A percentile compares a stretch with the other conserved stretches of the same genome.
These are phyloP conservation scores for Mortierella polycephala DNA, from an alignment of 371 early-diverging fungal genomes.

Conservation along the genomic window DNA sequence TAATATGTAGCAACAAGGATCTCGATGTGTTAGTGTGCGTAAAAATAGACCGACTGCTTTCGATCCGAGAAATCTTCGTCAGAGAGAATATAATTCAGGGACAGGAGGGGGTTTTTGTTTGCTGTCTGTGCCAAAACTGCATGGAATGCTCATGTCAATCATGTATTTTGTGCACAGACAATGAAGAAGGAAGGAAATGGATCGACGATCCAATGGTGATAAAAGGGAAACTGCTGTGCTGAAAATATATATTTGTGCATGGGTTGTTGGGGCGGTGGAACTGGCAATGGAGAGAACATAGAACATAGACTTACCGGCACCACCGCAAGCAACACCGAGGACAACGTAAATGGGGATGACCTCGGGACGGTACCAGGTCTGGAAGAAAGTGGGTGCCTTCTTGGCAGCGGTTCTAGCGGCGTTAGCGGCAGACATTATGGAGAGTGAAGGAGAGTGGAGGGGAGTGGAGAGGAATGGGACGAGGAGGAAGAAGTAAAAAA, in stretches of 20 bases:
- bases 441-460: neutral
- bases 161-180: slow-evolving; percentile 2
- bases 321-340: slow-evolving; percentile 67
- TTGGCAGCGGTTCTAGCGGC: slow-evolving; percentile 54
- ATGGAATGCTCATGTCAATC: no score
- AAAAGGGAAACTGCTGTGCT: no score
- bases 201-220: no score
- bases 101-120: neutral
- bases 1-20: neutral
- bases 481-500: slow-evolving; percentile 3
- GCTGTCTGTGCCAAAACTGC: no score
- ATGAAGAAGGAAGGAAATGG: neutral
- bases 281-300: neutral
- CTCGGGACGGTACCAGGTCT: slow-evolving; percentile 68
- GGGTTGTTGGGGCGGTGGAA: neutral
- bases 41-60: neutral
- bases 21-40: no score
- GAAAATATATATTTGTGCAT: no score
- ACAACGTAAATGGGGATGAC: slow-evolving; percentile 76
- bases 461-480: neutral
- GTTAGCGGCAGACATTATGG: slow-evolving; percentile 48
- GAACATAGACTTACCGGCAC: slow-evolving; percentile 53
- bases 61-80: slow-evolving; percentile 12
- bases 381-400: slow-evolving; percentile 55
- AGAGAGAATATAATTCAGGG: slow-evolving; percentile 5